Evolutionary conservation across 2,329 filamentous ascomycete genomes (phyloP), one percentile per base, ranked within the genome.

Genomic region (Aspergillus piperis): DNA sequence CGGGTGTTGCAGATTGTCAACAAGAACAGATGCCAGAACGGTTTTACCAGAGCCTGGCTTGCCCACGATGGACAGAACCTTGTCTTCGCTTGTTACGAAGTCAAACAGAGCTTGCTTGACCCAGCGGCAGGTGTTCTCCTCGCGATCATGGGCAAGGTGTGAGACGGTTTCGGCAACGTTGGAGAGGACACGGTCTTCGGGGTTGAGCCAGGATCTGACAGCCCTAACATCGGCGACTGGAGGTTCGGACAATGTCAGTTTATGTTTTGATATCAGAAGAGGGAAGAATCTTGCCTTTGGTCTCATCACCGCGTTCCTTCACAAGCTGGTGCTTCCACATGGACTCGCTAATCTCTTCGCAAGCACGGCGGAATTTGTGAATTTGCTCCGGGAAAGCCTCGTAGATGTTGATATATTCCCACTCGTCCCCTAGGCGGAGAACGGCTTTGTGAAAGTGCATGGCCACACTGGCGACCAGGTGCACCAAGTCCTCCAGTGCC

Each of bases 121-220:
- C 83, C 83, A 85, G 39, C 83, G 73, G 60, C 83, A 84, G 19
- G 82, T 85, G 61, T 80, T 80, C 61, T 84, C 82, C 51, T 80
- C 80, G 36, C 82, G 75, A 27, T 77, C 70, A 27, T 70, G 76
- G 61, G 71, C 78, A 67, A 68, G 74, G 63, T 68, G 78, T 62
- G 65, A 77, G 66, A 78, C 77, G 59, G 80, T 79, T 15, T 78
- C 75, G 13, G 73, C 75, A 21, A 84, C 68, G 8, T 77, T 76
- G 10, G 72, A 73, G 15, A 83, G 71, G 1, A 81, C 70, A 3
- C 73, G 74, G 62, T 84, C 81, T 42, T 81, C 78, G 1, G 81
- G 80, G 15, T 75, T 73, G 5, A 84, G 59, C 76, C 76, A 78
- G n/a, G 62, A 60, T 56, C 70, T 70, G 59, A 78, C 70, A 2